Evolutionary conservation across 2,329 filamentous ascomycete species (phyloP).

Genomic region (Alternaria rosae): DNA sequence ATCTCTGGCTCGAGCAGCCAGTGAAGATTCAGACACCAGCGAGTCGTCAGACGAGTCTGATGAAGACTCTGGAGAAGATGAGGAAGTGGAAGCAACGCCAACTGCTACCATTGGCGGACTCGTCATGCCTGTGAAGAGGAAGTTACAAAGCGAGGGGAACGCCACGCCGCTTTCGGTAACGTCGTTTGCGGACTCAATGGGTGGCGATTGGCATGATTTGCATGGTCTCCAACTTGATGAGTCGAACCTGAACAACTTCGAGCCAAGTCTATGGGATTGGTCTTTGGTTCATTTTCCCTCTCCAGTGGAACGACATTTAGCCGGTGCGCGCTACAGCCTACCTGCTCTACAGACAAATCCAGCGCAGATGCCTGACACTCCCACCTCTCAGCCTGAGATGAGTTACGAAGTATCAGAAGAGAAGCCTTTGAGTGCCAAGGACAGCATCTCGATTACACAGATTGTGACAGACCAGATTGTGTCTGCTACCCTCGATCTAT

Average conservation of each 20-base stretch:
- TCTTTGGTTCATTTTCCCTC: constrained; percentile 40
- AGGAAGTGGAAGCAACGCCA: constrained; percentile 16
- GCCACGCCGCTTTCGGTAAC: constrained; percentile 46
- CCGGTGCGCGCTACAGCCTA: constrained; percentile 35
- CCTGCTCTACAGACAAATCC: constrained; percentile 35
- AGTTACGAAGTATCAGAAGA: constrained; percentile 37
- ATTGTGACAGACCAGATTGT: constrained; percentile 75
- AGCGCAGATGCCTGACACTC: constrained; percentile 41
- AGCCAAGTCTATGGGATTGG: constrained; percentile 49
- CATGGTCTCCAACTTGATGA: constrained; percentile 42
- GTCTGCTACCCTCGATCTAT: constrained; percentile 55
- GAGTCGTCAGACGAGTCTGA: constrained; percentile 35
- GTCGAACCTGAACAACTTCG: constrained; percentile 34
- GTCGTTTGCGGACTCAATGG: constrained; percentile 47
- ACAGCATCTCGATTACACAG: constrained; percentile 72
- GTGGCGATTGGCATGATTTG: constrained; percentile 35
- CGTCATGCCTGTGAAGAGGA: constrained; percentile 39
- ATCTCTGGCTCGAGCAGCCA: constrained; percentile 23
- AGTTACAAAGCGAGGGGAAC: constrained; percentile 45
- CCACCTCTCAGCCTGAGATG: constrained; percentile 43
- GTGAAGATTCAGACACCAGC: constrained; percentile 39
- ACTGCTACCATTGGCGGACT: constrained; percentile 26
- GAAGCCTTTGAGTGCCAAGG: constrained; percentile 58
- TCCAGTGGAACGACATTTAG: constrained; percentile 29
- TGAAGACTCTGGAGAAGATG: constrained; percentile 32